Base-by-base conservation (phyloP, 2,329 filamentous ascomycete genomes). In the Alternaria sp. region DNA sequence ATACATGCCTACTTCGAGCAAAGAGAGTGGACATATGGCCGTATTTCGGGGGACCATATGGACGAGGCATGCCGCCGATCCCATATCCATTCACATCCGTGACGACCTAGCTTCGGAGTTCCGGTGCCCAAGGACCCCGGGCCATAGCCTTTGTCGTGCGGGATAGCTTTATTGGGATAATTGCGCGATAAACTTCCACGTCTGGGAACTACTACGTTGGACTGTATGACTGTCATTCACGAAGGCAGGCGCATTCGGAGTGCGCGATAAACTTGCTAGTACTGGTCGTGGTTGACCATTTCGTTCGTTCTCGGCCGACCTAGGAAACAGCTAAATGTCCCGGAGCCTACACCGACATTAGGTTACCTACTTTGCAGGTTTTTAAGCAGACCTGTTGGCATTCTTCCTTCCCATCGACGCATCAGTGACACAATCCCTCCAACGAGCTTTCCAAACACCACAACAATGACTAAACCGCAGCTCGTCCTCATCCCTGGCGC, bases 401-500 rank as follows among this genome's bases (percentile, higher is more conserved):
- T n/a, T n/a, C n/a, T n/a, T n/a, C n/a, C n/a, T n/a, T n/a, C n/a
- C n/a, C n/a, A n/a, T n/a, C n/a, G n/a, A n/a, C 28, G 28, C 28
- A 30, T 30, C 28, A 30, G 12, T 6, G 12, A 30, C 28, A 30
- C 2, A 5, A 32, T 6, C 30, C 3, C 30, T 32, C 30, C 6
- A 36, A 8, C 3, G 30, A 36, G 6, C 2, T 15, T 52, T 13
- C 6, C 26, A 19, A 28, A 28, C 25, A 12, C 17, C 4, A 21
- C 21, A 19, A 11, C 19, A 65, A 74, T 72, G 67, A 21, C 68
- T 6, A 79, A 79, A 64, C 78, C 79, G 0, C 70, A 74, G 7
- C 70, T 81, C 44, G 71, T 82, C 52, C 66, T 81, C 32, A 60
- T 82, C 5, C 77, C 78, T 6, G 79, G 80, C 6, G 78, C 76